phyloP scores from a whole-genome alignment of 2,329 filamentous ascomycete species.

The Cladophialophora carrionii region DNA sequence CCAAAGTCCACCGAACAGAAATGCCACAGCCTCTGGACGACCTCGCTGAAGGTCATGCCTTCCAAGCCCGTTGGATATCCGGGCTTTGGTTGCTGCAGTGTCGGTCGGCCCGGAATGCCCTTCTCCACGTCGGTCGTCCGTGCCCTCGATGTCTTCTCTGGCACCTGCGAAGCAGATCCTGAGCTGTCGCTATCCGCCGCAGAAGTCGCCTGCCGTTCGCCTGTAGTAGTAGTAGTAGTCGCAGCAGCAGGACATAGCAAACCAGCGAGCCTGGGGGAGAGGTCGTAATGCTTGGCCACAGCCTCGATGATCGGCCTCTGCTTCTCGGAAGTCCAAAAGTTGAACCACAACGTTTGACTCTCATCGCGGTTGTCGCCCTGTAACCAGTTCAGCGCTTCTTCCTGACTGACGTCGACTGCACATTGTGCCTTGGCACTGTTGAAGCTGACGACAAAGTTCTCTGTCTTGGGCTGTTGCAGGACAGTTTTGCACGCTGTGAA shows the following conservation, averaged over 20 bases:
- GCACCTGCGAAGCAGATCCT: background rate
- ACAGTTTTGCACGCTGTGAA: constrained; percentile 42
- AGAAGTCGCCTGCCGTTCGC: background rate
- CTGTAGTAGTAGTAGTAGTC: background rate
- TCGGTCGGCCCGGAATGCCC: background rate
- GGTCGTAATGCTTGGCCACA: constrained; percentile 40
- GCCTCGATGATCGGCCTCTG: constrained; percentile 23
- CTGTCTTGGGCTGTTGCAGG: constrained; percentile 42
- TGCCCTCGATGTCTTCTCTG: constrained; percentile 1
- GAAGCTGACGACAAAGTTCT: constrained; percentile 51
- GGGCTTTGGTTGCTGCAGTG: constrained; percentile 6
- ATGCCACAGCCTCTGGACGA: constrained; percentile 73
- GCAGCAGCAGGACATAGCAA: constrained; percentile 39
- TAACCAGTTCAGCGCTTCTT: constrained; percentile 21
- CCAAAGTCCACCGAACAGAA: constrained; percentile 75
- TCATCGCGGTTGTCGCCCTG: constrained; percentile 4
- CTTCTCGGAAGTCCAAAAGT: constrained; percentile 31
- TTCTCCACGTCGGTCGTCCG: constrained; percentile 23
- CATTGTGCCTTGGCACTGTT: constrained; percentile 49
- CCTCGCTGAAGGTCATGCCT: constrained; percentile 45
- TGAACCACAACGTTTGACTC: constrained; percentile 28
- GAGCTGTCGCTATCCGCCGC: constrained; percentile 1
- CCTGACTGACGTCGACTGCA: constrained; percentile 43
- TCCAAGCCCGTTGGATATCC: constrained; percentile 1
- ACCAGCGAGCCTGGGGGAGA: constrained; percentile 43